Conservation (phyloP, 78 protist genomes). For the Dictyostelium intermedium region DNA sequence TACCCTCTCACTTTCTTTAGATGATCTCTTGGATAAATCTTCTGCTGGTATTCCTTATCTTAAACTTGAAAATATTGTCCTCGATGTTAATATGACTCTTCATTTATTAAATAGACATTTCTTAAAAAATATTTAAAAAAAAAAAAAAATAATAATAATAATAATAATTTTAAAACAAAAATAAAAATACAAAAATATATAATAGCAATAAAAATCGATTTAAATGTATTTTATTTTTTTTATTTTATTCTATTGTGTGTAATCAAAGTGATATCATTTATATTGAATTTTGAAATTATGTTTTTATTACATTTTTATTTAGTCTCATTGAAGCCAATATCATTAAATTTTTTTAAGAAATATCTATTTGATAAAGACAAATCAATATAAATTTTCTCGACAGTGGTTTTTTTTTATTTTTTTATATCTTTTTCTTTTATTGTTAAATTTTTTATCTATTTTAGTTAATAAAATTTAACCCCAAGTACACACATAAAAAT, state of each 20-base stretch:
- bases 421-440: neutral
- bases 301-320: no score
- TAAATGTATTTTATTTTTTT: neutral
- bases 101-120: slow-evolving; percentile 78
- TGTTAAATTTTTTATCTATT: neutral
- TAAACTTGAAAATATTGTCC: slow-evolving; percentile 65
- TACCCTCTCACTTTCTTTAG: slow-evolving; percentile 23
- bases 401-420: no score
- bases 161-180: neutral
- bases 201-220: neutral
- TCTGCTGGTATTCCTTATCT: slow-evolving; percentile 22
- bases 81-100: slow-evolving; percentile 86
- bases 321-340: no score
- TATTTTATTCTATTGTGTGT: no score
- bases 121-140: slow-evolving; percentile 47
- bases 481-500: neutral
- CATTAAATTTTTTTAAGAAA: no score
- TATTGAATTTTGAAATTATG: no score
- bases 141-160: neutral
- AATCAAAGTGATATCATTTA: no score
- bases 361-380: no score
- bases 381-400: no score
- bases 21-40: slow-evolving; percentile 79
- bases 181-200: neutral
- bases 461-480: neutral